Base-by-base conservation (phyloP, 306 rosid species). In the Gleditsia sinensis region DNA sequence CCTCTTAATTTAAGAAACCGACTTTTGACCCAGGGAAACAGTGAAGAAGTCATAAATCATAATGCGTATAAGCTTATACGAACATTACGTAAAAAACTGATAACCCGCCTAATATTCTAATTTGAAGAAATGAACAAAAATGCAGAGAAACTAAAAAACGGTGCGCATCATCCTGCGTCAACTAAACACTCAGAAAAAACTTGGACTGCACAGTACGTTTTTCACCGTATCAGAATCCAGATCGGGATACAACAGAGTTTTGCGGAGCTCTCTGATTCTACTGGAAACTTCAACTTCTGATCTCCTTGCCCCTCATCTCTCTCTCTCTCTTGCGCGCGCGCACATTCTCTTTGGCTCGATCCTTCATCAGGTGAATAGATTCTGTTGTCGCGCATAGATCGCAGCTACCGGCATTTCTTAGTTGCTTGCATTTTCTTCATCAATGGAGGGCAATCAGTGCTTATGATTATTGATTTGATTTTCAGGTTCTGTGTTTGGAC, bases 281-380 rank as follows among this genome's bases (percentile, higher is more conserved):
- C 72, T 64, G 6, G n/a, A 17, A 17, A 2, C 68, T 62, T 62
- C 78, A 24, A 74, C 63, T 62, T 28, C 49, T 14, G 78, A 74
- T 74, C 62, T 62, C 51, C 60, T 43, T 16, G 25, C 23, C 27
- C n/a, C 57, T n/a, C 51, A 9, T 32, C 5, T 13, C 24, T 64
- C 24, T 42, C 71, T 42, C 51, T 20, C n/a, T n/a, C n/a, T n/a
- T n/a, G n/a, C n/a, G n/a, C n/a, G n/a, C 51, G 28, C 9, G 0
- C 51, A 24, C 14, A 19, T 24, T 19, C 24, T 57, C 55, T 24
- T 43, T 13, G 34, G 14, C 63, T 55, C 43, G 51, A 70, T 71
- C 67, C 63, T 37, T 61, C 7, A 7, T 14, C 51, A 75, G 79
- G 79, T 75, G 17, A 37, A 16, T 40, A n/a, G 36, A 4, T 37